Evolutionary conservation across 768 basidiomycete species (phyloP).

Genomic region (Rhodotorula kratochvilovae): DNA sequence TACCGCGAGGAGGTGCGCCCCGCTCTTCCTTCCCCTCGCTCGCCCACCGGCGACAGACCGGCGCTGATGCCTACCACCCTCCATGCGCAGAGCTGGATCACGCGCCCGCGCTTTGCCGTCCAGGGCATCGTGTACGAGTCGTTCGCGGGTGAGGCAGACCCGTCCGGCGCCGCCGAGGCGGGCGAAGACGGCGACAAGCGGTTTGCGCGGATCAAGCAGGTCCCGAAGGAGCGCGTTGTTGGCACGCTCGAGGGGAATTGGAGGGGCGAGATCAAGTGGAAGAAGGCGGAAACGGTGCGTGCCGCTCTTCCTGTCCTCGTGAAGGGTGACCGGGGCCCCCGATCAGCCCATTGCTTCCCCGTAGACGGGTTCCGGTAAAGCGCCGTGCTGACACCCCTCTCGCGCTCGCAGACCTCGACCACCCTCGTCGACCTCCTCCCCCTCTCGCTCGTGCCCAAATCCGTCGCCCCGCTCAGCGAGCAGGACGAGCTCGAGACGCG

Average conservation of each 20-base stretch:
- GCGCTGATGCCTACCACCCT: neutral
- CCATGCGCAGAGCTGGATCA: slow-evolving; percentile 29
- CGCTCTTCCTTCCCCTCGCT: slow-evolving; percentile 33
- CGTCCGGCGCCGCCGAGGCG: too few species aligned
- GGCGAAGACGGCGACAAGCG: slow-evolving; percentile 46
- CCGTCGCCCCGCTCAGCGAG: slow-evolving; percentile 70
- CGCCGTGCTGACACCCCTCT: neutral
- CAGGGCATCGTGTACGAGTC: slow-evolving; percentile 88
- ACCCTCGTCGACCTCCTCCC: slow-evolving; percentile 68
- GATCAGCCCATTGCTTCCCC: too few species aligned
- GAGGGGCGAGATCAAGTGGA: slow-evolving; percentile 77
- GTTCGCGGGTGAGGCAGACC: slow-evolving; percentile 54
- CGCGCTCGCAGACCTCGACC: neutral
- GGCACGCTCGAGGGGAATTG: slow-evolving; percentile 85
- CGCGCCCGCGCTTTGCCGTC: slow-evolving; percentile 32
- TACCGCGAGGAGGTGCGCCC: slow-evolving; percentile 86
- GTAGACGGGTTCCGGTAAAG: too few species aligned
- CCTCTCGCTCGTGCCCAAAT: slow-evolving; percentile 71
- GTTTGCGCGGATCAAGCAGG: slow-evolving; percentile 65
- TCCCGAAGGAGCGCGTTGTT: slow-evolving; percentile 69
- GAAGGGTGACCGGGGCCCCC: too few species aligned
- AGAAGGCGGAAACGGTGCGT: slow-evolving; percentile 53
- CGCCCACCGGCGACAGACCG: too few species aligned
- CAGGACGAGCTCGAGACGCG: slow-evolving; percentile 79
- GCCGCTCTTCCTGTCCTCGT: neutral